Evolutionary conservation across 352 stramenopile species (phyloP).

Genomic region (Globisporangium abappressorium): DNA sequence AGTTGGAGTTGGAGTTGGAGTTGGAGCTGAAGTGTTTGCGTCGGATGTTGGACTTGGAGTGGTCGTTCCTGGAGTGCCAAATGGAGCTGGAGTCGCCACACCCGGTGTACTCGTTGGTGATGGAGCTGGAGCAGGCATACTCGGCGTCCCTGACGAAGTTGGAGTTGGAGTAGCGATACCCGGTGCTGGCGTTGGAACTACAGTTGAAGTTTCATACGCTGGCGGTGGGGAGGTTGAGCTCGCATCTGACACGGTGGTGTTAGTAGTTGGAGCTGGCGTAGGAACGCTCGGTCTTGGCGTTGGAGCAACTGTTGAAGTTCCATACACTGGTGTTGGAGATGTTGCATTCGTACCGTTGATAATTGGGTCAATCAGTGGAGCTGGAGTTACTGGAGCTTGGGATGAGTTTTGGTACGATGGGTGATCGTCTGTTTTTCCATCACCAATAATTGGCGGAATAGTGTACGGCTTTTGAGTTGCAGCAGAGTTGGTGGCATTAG

Average conservation of each 20-base stretch:
- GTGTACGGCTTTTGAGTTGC: not conserved
- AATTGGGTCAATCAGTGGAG: not conserved
- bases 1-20: no score
- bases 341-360: not conserved
- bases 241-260: not conserved
- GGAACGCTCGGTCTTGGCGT: no score
- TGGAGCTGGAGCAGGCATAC: not conserved
- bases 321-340: not conserved
- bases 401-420: not conserved
- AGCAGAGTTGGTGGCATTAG: not conserved
- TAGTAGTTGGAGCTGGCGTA: not conserved
- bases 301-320: not conserved
- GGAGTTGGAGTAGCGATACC: not conserved
- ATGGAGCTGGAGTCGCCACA: no score
- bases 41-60: no score
- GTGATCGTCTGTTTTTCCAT: not conserved
- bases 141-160: not conserved
- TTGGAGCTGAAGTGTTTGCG: no score
- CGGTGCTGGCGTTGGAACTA: no score
- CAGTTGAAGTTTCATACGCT: not conserved
- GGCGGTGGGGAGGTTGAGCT: not conserved
- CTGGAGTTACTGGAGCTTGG: not conserved
- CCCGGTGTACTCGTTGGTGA: not conserved
- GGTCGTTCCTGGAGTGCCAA: no score
- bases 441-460: not conserved